phyloP scores from a whole-genome alignment of 495 filamentous ascomycete genomes.

The Xanthoparmelia taractica region DNA sequence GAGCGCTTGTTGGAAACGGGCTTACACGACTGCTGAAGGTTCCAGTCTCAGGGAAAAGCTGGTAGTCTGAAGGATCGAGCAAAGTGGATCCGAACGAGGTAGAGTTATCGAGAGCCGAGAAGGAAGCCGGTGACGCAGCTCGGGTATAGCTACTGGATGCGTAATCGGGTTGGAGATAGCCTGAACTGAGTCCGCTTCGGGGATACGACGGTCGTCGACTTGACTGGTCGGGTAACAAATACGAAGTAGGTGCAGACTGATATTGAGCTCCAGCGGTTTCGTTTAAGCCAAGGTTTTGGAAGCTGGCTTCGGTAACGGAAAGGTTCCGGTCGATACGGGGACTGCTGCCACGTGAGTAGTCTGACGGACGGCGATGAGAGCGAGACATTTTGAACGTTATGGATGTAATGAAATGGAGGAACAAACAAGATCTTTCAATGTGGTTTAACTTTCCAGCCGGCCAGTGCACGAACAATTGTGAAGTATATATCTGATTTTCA shows the following conservation, averaged over 20 bases:
- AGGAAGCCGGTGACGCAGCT: conserved; percentile 17
- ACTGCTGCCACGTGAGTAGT: conserved; percentile 26
- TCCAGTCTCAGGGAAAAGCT: conserved; percentile 17
- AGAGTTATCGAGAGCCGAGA: conserved; percentile 10
- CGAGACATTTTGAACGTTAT: conserved; percentile 24
- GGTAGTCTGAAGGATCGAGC: conserved; percentile 14
- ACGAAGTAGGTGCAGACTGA: conserved; percentile 17
- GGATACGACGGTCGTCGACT: conserved; percentile 11
- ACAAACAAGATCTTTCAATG: conserved; percentile 11
- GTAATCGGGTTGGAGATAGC: conserved; percentile 19
- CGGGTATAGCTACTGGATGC: conserved; percentile 18
- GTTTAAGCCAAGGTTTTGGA: conserved; percentile 24
- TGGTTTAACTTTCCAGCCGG: background rate
- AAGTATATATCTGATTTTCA: conserved; percentile 16
- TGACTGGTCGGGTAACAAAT: conserved; percentile 10
- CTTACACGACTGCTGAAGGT: conserved; percentile 13
- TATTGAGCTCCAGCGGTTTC: conserved; percentile 22
- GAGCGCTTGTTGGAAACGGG: conserved; percentile 13
- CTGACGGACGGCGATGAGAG: conserved; percentile 22
- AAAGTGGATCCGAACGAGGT: conserved; percentile 15
- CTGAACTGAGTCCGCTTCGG: conserved; percentile 14
- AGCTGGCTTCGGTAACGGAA: conserved; percentile 27
- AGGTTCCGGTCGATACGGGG: conserved; percentile 17
- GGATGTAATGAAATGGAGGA: conserved; percentile 15
- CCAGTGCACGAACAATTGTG: conserved; percentile 5